Conservation (phyloP, 2,329 filamentous ascomycete genomes). For the Podosphaera fusca region DNA sequence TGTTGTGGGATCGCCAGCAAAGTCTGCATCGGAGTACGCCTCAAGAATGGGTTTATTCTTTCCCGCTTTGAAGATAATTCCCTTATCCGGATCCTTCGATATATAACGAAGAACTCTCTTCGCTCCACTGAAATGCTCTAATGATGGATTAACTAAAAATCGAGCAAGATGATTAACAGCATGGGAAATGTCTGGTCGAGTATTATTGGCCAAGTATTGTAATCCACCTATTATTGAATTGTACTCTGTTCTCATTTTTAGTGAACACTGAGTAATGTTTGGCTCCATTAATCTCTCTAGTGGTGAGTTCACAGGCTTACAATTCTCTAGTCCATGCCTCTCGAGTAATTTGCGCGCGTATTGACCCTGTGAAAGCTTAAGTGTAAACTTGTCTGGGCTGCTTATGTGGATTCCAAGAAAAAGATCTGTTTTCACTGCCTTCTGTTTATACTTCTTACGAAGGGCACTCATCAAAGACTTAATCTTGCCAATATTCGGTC, state of each 20-base stretch:
- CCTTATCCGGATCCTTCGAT: too few species aligned
- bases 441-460: not conserved
- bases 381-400: not conserved
- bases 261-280: not conserved
- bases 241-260: not conserved
- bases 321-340: not conserved
- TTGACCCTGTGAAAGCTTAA: not conserved
- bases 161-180: not conserved
- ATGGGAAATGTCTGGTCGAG: not conserved
- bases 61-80: too few species aligned
- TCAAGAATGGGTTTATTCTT: too few species aligned
- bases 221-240: not conserved
- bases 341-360: not conserved
- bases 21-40: too few species aligned
- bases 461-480: not conserved
- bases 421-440: not conserved
- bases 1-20: too few species aligned
- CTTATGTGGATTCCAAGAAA: not conserved
- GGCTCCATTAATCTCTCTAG: not conserved
- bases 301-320: not conserved
- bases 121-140: too few species aligned
- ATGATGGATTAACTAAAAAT: too few species aligned
- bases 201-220: not conserved
- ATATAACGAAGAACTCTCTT: too few species aligned
- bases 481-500: not conserved